These are phyloP conservation scores for Stephania cephalantha DNA, from an alignment of 164 flowering plant genomes.

Conservation along the genomic window DNA sequence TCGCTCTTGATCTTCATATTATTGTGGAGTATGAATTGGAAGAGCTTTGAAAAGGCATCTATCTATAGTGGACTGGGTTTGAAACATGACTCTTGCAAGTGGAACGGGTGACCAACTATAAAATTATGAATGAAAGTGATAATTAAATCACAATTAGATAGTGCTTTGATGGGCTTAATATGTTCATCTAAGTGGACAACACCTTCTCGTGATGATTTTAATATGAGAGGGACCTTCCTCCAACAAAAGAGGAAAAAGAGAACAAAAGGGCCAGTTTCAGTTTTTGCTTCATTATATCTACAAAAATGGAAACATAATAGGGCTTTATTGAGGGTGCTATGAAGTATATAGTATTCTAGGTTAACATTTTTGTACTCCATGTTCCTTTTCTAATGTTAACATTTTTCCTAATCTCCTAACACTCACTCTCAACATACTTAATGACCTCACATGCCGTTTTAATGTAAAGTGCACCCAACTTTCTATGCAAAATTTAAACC, in stretches of 20 bases:
- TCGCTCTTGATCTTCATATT: no score
- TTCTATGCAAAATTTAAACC: neutral
- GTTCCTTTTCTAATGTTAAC: constrained; percentile 9
- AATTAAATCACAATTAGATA: constrained; percentile 7
- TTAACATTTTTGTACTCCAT: neutral
- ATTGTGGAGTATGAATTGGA: no score
- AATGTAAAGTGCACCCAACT: neutral
- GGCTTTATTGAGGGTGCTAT: neutral
- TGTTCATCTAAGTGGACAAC: neutral
- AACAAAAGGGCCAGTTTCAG: neutral
- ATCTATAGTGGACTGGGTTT: neutral
- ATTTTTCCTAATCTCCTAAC: constrained; percentile 2
- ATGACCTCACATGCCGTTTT: neutral
- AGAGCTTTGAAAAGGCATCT: neutral
- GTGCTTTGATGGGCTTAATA: neutral
- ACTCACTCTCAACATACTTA: constrained; percentile 1
- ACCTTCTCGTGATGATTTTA: neutral
- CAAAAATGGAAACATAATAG: neutral
- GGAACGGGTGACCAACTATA: constrained; percentile 9
- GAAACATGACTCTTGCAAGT: neutral
- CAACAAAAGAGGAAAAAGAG: constrained; percentile 7
- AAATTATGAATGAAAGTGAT: neutral
- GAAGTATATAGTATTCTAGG: neutral
- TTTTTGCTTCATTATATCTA: neutral
- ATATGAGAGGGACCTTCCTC: neutral